phyloP scores from a whole-genome alignment of 192 early-diverging fungal genomes.

The Pecoramyces ruminantium region DNA sequence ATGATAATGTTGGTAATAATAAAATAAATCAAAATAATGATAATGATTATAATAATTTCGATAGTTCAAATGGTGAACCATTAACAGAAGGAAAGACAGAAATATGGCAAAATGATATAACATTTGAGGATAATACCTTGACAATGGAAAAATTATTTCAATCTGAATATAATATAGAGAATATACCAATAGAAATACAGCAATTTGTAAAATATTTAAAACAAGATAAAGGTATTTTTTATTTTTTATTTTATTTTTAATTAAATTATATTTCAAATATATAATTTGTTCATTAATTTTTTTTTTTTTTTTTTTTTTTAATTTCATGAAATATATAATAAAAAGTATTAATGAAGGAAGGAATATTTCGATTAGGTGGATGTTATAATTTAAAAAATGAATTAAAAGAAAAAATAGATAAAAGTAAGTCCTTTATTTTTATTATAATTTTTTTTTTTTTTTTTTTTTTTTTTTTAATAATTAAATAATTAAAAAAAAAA shows the following conservation, averaged over 20 bases:
- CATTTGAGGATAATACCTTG: not conserved
- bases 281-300: too few relatives aligned
- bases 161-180: not conserved
- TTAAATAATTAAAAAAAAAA: too few relatives aligned
- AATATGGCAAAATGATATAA: not conserved
- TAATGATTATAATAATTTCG: not conserved
- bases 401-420: not conserved
- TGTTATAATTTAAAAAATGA: not conserved
- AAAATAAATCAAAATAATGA: not conserved
- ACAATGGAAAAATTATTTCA: not conserved
- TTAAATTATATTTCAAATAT: too few relatives aligned
- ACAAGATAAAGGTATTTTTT: not conserved
- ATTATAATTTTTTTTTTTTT: too few relatives aligned
- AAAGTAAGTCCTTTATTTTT: too few relatives aligned
- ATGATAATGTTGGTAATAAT: too few relatives aligned
- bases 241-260: not conserved
- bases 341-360: not conserved
- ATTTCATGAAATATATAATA: too few relatives aligned
- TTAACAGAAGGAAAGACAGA: not conserved
- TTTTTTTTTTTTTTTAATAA: too few relatives aligned
- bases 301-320: too few relatives aligned
- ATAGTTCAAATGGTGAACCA: not conserved
- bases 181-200: not conserved
- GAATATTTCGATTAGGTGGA: not conserved
- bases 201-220: not conserved